A percentile compares a stretch with the other conserved stretches of the same genome.
phyloP scores from a whole-genome alignment of 108 stramenopile genomes.

The Seminavis robusta region DNA sequence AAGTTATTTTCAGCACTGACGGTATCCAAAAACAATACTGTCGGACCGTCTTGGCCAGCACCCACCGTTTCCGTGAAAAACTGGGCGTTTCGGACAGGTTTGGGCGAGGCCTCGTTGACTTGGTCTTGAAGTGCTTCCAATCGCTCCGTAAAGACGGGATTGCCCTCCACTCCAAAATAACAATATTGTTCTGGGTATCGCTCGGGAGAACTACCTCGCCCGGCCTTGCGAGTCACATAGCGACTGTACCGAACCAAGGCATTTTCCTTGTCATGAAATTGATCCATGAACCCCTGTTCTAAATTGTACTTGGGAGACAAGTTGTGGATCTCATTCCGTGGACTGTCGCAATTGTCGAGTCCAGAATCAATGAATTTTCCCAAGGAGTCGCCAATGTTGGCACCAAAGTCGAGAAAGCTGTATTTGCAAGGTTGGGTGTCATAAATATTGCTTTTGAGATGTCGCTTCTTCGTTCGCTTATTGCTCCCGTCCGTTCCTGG shows the following conservation, averaged over 20 bases:
- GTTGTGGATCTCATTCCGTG: too few species aligned
- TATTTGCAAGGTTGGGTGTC: too few species aligned
- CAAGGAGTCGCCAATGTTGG: constrained; percentile 41
- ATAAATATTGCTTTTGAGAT: too few species aligned
- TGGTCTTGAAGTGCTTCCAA: constrained; percentile 32
- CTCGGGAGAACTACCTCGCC: too few species aligned
- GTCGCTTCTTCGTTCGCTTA: too few species aligned
- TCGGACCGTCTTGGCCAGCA: constrained; percentile 30
- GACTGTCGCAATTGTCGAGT: constrained; percentile 25
- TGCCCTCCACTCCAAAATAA: constrained; percentile 50
- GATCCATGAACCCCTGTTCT: not conserved
- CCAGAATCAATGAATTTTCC: constrained; percentile 31
- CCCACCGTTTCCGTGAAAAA: constrained; percentile 46
- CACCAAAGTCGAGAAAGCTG: constrained; percentile 37
- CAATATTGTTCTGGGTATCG: constrained; percentile 31
- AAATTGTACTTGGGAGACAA: constrained; percentile 9
- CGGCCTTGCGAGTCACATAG: not conserved
- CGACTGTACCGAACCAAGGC: constrained; percentile 8
- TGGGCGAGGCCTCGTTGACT: constrained; percentile 19
- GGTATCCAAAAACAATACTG: constrained; percentile 34
- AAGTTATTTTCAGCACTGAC: constrained; percentile 20
- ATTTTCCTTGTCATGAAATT: too few species aligned
- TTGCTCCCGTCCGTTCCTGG: too few species aligned
- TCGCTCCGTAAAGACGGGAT: constrained; percentile 41
- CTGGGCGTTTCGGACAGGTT: constrained; percentile 35